Evolutionary conservation across 148 eudicot genomes (phyloP).

Genomic region (Tetragonia tetragonoides): DNA sequence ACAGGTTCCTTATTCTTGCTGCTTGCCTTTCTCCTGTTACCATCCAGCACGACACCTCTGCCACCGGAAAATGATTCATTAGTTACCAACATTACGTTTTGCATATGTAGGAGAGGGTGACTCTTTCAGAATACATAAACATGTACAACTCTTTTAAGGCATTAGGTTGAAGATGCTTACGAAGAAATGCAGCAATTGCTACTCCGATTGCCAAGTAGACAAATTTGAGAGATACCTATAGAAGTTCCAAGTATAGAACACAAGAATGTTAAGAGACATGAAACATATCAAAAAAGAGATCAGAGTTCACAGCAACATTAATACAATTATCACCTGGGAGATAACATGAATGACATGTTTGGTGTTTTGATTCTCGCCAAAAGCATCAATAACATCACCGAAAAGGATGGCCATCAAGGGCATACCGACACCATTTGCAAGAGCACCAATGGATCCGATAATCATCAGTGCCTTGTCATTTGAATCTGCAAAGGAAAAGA

Average conservation of each 20-base stretch:
- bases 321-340: constrained; percentile 8
- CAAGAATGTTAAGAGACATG: no score
- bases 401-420: constrained; percentile 29
- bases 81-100: neutral
- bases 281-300: no score
- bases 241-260: neutral
- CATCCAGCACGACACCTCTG: constrained; percentile 47
- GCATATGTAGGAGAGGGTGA: no score
- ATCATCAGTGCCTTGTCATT: constrained; percentile 24
- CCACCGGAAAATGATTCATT: neutral
- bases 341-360: constrained; percentile 12
- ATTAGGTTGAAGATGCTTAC: constrained; percentile 26
- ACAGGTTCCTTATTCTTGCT: constrained; percentile 37
- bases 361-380: constrained; percentile 23
- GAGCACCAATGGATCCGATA: constrained; percentile 25
- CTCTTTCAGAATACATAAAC: no score
- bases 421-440: constrained; percentile 27
- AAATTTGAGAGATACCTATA: constrained; percentile 34
- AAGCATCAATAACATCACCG: constrained; percentile 25
- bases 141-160: neutral
- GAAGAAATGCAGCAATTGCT: constrained; percentile 41
- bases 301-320: no score
- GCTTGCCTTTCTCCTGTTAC: constrained; percentile 48
- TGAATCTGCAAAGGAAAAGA: constrained; percentile 26
- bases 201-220: constrained; percentile 44